Evolutionary conservation across 1,284 basidiomycete species (phyloP), one percentile per base, ranked within the genome.

Genomic region (Paramarasmius palmivorus): DNA sequence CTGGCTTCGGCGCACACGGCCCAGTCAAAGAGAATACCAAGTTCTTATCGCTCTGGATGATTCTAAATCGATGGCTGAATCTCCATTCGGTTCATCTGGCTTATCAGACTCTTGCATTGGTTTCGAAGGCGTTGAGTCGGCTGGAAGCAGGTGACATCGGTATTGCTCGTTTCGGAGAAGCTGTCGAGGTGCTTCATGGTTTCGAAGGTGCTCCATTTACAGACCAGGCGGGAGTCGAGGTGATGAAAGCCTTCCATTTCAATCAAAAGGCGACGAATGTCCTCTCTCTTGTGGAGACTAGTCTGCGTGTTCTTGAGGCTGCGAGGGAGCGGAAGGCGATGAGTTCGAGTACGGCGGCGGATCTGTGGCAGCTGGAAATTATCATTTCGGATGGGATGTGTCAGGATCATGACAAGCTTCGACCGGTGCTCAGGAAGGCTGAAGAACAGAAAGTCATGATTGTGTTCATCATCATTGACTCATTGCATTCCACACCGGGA

Each of bases 301-400:
- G 92, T 57, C 76, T 99, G 36, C 71, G 79, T 15, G 81, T 92
- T 55, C 82, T 99, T 12, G 85, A 90, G 61, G 78, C 78, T 29
- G 90, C 93, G 26, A 75, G 92, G 41, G 89, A 90, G 63, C 77
- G 79, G 50, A 80, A 84, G 32, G 71, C 78, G 14, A 76, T 76
- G 68, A 75, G 75, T 32, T 85, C 84, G 19, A 72, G 82, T 7
- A 81, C 85, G n/a, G 81, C 84, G 2, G 80, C 84, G 2, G 95
- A 98, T 60, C 78, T 99, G 22, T 99, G 97, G 97, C 97, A 99
- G 68, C 81, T 99, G 51, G 86, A 98, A 71, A 95, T 99, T 73
- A 97, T 99, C 78, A 94, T 99, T 59, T 98, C 95, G 17, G 97
- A 99, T 68, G 97, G 97, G 29, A 92, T 98, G 60, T 98, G 95